phyloP scores from a whole-genome alignment of 2,329 filamentous ascomycete species.

The Parastagonospora nodorum region DNA sequence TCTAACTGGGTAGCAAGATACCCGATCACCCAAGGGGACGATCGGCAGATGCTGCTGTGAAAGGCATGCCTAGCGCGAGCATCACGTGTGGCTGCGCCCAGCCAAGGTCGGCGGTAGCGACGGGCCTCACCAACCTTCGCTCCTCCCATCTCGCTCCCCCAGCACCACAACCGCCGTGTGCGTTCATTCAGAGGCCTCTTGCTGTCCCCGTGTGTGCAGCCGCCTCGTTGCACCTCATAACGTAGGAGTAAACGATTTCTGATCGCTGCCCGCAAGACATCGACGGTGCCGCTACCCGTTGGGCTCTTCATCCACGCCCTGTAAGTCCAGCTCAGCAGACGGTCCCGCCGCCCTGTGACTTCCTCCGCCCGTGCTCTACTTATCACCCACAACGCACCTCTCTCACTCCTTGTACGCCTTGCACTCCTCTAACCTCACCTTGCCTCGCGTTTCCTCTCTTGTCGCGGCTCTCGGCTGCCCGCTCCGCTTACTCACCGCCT shows the following conservation, averaged over 20 bases:
- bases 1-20: neutral
- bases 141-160: slow-evolving; percentile 26
- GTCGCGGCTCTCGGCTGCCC: slow-evolving; percentile 30
- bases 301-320: slow-evolving; percentile 45
- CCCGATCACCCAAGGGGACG: neutral
- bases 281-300: slow-evolving; percentile 38
- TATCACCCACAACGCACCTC: slow-evolving; percentile 18
- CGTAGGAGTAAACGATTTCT: slow-evolving; percentile 19
- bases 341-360: slow-evolving; percentile 26
- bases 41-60: slow-evolving; percentile 10
- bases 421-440: slow-evolving; percentile 19
- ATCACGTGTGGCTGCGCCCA: slow-evolving; percentile 19
- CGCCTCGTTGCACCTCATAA: slow-evolving; percentile 22
- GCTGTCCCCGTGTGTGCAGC: slow-evolving; percentile 39
- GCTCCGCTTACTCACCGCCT: slow-evolving; percentile 50
- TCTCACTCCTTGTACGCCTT: slow-evolving; percentile 15
- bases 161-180: slow-evolving; percentile 32
- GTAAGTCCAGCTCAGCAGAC: slow-evolving; percentile 42
- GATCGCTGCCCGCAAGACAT: slow-evolving; percentile 15
- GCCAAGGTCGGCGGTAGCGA: slow-evolving; percentile 22
- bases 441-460: slow-evolving; percentile 22
- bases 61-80: slow-evolving; percentile 13
- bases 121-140: slow-evolving; percentile 18
- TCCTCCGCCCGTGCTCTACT: slow-evolving; percentile 20
- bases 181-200: slow-evolving; percentile 28